A percentile compares a stretch with the other conserved stretches of the same genome.
Evolutionary conservation across 768 basidiomycete species (phyloP).

Genomic region (Russula dissimulans): DNA sequence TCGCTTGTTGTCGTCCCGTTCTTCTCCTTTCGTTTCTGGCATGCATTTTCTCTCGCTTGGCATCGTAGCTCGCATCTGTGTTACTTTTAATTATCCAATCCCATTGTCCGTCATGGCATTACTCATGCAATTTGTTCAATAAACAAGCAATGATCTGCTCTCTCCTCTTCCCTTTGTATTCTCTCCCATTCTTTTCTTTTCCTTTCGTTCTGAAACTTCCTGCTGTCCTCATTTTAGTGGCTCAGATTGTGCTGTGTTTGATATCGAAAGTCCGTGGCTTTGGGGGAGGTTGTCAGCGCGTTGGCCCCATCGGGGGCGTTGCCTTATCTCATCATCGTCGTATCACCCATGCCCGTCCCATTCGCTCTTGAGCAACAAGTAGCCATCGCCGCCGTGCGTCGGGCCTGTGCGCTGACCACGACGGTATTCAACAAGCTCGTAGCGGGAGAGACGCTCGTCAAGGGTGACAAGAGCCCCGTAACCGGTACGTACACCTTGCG

Average conservation of each 20-base stretch:
- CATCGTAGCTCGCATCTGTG: constrained; percentile 17
- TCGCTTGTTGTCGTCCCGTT: not conserved
- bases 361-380: constrained; percentile 67
- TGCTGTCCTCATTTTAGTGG: not conserved
- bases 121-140: constrained; percentile 18
- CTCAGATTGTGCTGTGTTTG: not conserved
- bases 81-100: constrained; percentile 10
- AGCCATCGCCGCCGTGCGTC: constrained; percentile 76
- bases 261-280: not conserved
- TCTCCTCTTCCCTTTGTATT: not conserved
- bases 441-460: constrained; percentile 77
- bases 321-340: not conserved
- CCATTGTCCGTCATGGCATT: constrained; percentile 6
- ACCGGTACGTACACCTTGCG: constrained; percentile 33
- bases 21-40: not conserved
- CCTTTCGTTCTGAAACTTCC: not conserved
- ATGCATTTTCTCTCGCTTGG: constrained; percentile 6
- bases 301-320: too few species aligned
- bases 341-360: constrained; percentile 40
- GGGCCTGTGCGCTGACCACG: constrained; percentile 77
- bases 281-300: not conserved
- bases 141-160: constrained; percentile 12
- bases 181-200: too few species aligned
- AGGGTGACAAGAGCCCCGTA: constrained; percentile 75
- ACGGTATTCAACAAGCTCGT: constrained; percentile 82